A percentile compares a stretch with the other conserved stretches of the same genome.
Conservation (phyloP, 192 early-diverging fungal species). For the Rhizophagus clarus region DNA sequence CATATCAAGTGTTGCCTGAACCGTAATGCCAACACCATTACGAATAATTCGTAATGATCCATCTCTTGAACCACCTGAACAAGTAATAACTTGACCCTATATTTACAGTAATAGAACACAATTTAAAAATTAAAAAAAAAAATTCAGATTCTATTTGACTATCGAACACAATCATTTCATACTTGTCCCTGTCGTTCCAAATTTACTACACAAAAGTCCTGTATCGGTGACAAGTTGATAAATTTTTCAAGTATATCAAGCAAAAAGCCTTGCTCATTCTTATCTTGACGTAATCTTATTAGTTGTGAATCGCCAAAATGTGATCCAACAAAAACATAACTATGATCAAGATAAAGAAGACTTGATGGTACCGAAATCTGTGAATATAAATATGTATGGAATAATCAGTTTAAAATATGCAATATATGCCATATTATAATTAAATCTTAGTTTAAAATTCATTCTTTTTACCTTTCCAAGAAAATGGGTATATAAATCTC, state of each 20-base stretch:
- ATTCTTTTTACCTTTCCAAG: constrained; percentile 52
- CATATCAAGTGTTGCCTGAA: constrained; percentile 58
- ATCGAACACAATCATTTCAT: not conserved
- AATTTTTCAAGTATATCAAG: constrained; percentile 65
- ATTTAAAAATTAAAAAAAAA: constrained; percentile 13
- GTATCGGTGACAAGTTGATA: constrained; percentile 80
- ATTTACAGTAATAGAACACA: constrained; percentile 1
- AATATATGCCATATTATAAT: too few species aligned
- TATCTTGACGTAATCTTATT: constrained; percentile 57
- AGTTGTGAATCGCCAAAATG: constrained; percentile 84
- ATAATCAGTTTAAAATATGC: too few species aligned
- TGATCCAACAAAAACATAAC: constrained; percentile 82
- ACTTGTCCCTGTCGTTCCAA: constrained; percentile 65
- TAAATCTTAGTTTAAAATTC: constrained; percentile 10
- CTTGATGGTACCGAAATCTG: constrained; percentile 56
- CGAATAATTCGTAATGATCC: constrained; percentile 81
- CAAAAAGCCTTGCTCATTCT: constrained; percentile 48
- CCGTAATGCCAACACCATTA: constrained; percentile 87
- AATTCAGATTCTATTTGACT: not conserved
- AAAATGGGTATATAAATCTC: constrained; percentile 42
- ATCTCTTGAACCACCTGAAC: constrained; percentile 75
- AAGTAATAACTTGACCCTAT: constrained; percentile 80
- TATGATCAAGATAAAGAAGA: constrained; percentile 69
- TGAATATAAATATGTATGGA: constrained; percentile 43
- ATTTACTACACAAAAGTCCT: constrained; percentile 86